Conservation (phyloP, 1,284 basidiomycete species). For the Leccinum solheimii region DNA sequence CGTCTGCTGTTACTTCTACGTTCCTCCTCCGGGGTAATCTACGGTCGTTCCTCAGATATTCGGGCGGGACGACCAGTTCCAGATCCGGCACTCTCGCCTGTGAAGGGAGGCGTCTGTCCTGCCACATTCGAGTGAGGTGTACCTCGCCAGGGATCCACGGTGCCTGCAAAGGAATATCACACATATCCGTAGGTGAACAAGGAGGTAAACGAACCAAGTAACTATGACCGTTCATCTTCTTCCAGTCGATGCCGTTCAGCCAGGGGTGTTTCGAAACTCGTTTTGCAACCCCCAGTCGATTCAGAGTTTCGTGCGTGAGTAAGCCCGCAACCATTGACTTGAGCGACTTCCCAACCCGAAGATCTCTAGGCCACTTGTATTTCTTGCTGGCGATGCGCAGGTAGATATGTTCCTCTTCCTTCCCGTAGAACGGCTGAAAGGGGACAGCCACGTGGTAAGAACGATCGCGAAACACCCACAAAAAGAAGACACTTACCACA, state of each 20-base stretch:
- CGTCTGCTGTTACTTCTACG: neutral
- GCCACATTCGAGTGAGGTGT: slow-evolving; percentile 25
- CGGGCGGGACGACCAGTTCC: slow-evolving; percentile 20
- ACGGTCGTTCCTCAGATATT: slow-evolving; percentile 35
- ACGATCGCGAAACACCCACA: neutral
- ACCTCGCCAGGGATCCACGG: slow-evolving; percentile 33
- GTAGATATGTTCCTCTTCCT: slow-evolving; percentile 24
- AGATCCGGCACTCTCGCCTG: slow-evolving; percentile 25
- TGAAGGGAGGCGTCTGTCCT: slow-evolving; percentile 25
- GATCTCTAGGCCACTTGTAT: slow-evolving; percentile 37
- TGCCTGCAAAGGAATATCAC: slow-evolving; percentile 24
- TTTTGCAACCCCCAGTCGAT: slow-evolving; percentile 42
- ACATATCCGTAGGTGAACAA: slow-evolving; percentile 1
- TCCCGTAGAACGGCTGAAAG: slow-evolving; percentile 39
- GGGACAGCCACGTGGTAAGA: neutral
- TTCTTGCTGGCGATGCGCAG: slow-evolving; percentile 27
- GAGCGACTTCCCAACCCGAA: slow-evolving; percentile 39
- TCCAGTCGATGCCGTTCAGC: slow-evolving; percentile 46
- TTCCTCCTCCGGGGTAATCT: slow-evolving; percentile 31
- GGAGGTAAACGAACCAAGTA: slow-evolving; percentile 41
- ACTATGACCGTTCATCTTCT: slow-evolving; percentile 39
- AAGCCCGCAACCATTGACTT: slow-evolving; percentile 44
- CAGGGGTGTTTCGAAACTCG: slow-evolving; percentile 40
- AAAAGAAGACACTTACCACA: slow-evolving; percentile 39
- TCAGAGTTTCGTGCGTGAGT: slow-evolving; percentile 35